phyloP scores from a whole-genome alignment of 345 rosid species.

The Lagerstroemia speciosa region DNA sequence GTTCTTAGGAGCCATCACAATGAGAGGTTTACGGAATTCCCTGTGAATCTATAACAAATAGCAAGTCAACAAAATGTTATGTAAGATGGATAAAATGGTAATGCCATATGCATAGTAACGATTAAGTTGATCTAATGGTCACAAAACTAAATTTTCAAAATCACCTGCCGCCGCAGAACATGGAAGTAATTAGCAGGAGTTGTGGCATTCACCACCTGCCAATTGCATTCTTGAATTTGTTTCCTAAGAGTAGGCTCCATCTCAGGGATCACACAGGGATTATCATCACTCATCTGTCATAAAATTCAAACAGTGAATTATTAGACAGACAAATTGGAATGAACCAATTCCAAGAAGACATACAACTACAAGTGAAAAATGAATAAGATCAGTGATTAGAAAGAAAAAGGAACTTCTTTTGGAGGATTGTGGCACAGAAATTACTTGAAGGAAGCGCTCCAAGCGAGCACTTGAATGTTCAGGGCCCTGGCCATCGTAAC shows the following conservation, averaged over 20 bases:
- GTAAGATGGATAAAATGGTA: neutral
- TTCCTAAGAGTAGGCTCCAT: too few species aligned
- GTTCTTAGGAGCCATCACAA: slow-evolving; percentile 84
- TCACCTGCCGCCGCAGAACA: slow-evolving; percentile 17
- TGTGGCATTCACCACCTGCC: slow-evolving; percentile 18
- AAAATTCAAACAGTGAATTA: neutral
- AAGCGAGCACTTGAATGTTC: slow-evolving; percentile 22
- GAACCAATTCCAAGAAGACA: neutral
- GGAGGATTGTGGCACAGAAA: neutral
- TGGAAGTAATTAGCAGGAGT: slow-evolving; percentile 20
- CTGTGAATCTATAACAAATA: slow-evolving; percentile 51
- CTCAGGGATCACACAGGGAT: slow-evolving; percentile 15
- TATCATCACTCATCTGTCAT: slow-evolving; percentile 21
- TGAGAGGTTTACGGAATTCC: slow-evolving; percentile 81
- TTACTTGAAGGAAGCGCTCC: slow-evolving; percentile 21
- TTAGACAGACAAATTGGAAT: neutral
- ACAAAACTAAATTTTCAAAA: neutral
- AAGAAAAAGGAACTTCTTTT: neutral
- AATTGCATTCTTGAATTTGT: slow-evolving; percentile 14
- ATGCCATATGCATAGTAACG: neutral
- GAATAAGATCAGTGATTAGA: neutral
- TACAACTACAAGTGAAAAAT: neutral
- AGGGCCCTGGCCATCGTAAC: slow-evolving; percentile 24
- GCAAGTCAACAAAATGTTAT: neutral
- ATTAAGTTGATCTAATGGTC: neutral